Evolutionary conservation across 2,329 filamentous ascomycete species (phyloP).

Genomic region (Zalaria obscura): DNA sequence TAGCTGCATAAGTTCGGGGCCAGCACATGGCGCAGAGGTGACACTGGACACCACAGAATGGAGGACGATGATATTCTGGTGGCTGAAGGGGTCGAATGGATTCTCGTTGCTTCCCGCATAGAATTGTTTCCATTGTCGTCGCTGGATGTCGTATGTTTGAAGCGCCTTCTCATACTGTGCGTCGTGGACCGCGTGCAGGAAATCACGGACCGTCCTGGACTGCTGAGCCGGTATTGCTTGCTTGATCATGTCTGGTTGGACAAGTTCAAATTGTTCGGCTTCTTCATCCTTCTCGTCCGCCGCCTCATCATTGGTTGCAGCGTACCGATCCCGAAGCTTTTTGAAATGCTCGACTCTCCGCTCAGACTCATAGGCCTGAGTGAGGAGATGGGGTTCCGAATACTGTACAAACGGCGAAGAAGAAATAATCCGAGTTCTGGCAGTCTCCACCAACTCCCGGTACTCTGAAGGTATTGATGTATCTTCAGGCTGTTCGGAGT

Average conservation of each 20-base stretch:
- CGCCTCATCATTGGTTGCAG: conserved; percentile 21
- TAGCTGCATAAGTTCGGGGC: conserved; percentile 78
- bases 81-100: conserved; percentile 85
- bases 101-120: conserved; percentile 76
- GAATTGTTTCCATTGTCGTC: conserved; percentile 90
- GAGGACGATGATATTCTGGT: conserved; percentile 90
- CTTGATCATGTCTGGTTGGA: conserved; percentile 92
- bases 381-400: conserved; percentile 81
- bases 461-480: conserved; percentile 62
- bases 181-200: conserved; percentile 86
- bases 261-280: conserved; percentile 60
- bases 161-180: conserved; percentile 92
- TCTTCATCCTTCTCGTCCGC: conserved; percentile 27
- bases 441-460: conserved; percentile 85
- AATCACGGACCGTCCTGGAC: conserved; percentile 78
- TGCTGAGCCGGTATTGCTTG: conserved; percentile 72
- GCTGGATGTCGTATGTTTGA: conserved; percentile 88
- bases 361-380: conserved; percentile 85
- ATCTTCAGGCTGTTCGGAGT: conserved; percentile 22
- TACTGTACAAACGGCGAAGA: conserved; percentile 95
- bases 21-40: conserved; percentile 84
- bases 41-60: conserved; percentile 89
- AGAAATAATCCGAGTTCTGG: conserved; percentile 84
- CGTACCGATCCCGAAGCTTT: conserved; percentile 61
- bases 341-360: conserved; percentile 69